Percentiles rank a stretch among this genome's conserved stretches.
phyloP scores from a whole-genome alignment of 2,329 filamentous ascomycete species.

The Exophiala viscosa region DNA sequence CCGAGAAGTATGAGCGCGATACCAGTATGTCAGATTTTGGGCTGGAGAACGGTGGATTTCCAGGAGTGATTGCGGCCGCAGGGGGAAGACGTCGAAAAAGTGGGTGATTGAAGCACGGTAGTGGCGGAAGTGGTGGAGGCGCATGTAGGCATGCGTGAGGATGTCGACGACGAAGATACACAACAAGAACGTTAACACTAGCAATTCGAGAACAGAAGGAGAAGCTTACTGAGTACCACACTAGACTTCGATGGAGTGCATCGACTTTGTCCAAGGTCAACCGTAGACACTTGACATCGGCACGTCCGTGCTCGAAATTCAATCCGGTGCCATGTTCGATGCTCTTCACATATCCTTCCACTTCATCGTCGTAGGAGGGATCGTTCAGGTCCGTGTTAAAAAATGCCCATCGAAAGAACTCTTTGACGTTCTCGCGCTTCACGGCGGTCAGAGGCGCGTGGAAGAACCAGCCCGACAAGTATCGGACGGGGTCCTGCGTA shows the following conservation, averaged over 20 bases:
- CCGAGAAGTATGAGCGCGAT: conserved; percentile 58
- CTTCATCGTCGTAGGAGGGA: conserved; percentile 48
- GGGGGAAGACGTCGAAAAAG: conserved; percentile 12
- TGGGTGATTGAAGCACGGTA: conserved; percentile 15
- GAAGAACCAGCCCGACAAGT: conserved; percentile 64
- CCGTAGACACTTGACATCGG: conserved; percentile 56
- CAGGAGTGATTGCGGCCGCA: conserved; percentile 13
- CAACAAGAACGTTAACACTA: conserved; percentile 27
- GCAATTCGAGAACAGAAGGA: conserved; percentile 32
- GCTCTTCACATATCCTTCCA: conserved; percentile 54
- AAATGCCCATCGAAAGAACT: conserved; percentile 67
- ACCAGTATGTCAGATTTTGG: conserved; percentile 53
- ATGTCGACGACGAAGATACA: conserved; percentile 46
- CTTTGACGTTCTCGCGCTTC: conserved; percentile 62
- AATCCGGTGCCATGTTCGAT: conserved; percentile 54
- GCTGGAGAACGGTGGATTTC: conserved; percentile 1
- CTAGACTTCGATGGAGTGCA: conserved; percentile 58
- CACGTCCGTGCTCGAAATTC: conserved; percentile 52
- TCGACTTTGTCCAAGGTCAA: conserved; percentile 63
- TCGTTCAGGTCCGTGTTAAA: conserved; percentile 43
- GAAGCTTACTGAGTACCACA: conserved; percentile 59
- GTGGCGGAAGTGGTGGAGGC: conserved; percentile 7
- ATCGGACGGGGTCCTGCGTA: conserved; percentile 54
- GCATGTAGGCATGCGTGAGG: conserved; percentile 13
- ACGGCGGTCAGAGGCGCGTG: conserved; percentile 58